Conservation (phyloP, 2,329 filamentous ascomycete genomes). For the Fusarium sublunatum region DNA sequence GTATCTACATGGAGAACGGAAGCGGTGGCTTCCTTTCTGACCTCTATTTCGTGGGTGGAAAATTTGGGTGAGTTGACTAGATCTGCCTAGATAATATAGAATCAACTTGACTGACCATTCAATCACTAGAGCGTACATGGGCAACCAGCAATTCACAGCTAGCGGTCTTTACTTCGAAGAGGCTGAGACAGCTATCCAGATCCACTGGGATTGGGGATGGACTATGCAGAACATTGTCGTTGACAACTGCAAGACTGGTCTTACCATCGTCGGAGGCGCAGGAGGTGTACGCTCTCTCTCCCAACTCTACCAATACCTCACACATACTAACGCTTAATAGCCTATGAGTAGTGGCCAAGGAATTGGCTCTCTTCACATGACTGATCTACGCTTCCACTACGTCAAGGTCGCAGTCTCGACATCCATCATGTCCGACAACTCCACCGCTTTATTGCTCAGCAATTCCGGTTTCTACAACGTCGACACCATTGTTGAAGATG, state of each 20-base stretch:
- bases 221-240: slow-evolving; percentile 75
- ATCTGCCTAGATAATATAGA: no score
- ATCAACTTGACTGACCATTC: background rate
- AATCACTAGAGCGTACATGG: slow-evolving; percentile 52
- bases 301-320: background rate
- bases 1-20: slow-evolving; percentile 50
- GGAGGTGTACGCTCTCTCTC: slow-evolving; percentile 13
- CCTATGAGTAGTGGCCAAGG: slow-evolving; percentile 23
- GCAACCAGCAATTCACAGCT: slow-evolving; percentile 76
- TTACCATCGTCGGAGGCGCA: slow-evolving; percentile 55
- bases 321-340: background rate
- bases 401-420: background rate
- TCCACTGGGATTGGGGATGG: slow-evolving; percentile 82
- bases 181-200: slow-evolving; percentile 72
- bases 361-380: slow-evolving; percentile 31
- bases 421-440: slow-evolving; percentile 13
- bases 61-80: slow-evolving; percentile 54
- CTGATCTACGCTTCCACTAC: slow-evolving; percentile 18
- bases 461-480: slow-evolving; percentile 24
- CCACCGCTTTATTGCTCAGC: slow-evolving; percentile 18
- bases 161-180: slow-evolving; percentile 72
- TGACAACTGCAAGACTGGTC: slow-evolving; percentile 69
- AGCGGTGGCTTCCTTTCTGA: slow-evolving; percentile 63
- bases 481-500: slow-evolving; percentile 16
- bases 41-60: slow-evolving; percentile 70